A percentile compares a stretch with the other conserved stretches of the same genome.
Evolutionary conservation across 2,329 filamentous ascomycete species (phyloP).

Genomic region (Paracoccidioides lutzii): DNA sequence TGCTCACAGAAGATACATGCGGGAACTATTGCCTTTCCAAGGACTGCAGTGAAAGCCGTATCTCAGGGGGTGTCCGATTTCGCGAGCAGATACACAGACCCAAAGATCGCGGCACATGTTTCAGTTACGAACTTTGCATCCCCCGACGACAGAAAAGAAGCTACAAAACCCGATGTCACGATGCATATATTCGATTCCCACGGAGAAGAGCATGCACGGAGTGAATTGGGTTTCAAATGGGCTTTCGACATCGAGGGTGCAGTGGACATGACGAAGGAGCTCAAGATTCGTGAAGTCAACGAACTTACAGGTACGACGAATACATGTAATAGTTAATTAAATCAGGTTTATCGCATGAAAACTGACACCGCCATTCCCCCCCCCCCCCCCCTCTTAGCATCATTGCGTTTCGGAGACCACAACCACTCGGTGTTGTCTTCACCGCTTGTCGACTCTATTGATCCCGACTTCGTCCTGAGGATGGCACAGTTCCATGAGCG

Average conservation of each 20-base stretch:
- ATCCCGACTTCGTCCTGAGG: not conserved
- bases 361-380: not conserved
- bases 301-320: not conserved
- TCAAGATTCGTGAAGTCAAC: not conserved
- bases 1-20: not conserved
- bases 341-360: not conserved
- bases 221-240: slow-evolving; percentile 3
- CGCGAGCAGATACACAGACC: not conserved
- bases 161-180: not conserved
- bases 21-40: not conserved
- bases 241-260: slow-evolving; percentile 1
- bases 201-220: not conserved
- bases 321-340: not conserved
- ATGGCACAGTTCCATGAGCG: not conserved
- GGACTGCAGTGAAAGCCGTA: not conserved
- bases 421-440: not conserved
- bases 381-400: not conserved
- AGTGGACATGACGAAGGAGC: not conserved
- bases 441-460: not conserved
- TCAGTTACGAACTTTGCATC: not conserved
- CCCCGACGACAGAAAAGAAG: not conserved
- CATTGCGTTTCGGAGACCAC: not conserved
- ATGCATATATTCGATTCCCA: not conserved
- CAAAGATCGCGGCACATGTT: not conserved
- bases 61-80: not conserved